These are phyloP conservation scores for Mycosphaerella sp. DNA, from an alignment of 2,329 filamentous ascomycete species.

Conservation along the genomic window DNA sequence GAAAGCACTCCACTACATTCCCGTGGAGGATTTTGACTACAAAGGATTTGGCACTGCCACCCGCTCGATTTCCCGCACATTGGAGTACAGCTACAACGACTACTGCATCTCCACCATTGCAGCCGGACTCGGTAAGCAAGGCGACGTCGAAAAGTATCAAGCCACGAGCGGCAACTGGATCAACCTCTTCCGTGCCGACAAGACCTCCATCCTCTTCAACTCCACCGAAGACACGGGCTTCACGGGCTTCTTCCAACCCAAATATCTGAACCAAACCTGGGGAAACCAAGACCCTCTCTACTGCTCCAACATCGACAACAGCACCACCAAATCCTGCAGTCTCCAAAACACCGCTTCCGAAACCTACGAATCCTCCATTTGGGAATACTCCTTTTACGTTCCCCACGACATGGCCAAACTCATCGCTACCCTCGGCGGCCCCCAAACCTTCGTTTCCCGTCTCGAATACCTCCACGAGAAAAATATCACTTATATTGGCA, in stretches of 20 bases:
- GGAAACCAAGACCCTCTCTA: slow-evolving; percentile 44
- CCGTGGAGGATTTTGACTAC: slow-evolving; percentile 40
- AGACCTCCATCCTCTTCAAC: slow-evolving; percentile 46
- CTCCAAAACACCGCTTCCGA: slow-evolving; percentile 50
- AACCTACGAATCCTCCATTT: slow-evolving; percentile 65
- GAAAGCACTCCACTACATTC: slow-evolving; percentile 57
- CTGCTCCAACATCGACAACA: slow-evolving; percentile 38
- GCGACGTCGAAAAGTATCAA: slow-evolving; percentile 41
- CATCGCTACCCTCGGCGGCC: slow-evolving; percentile 52
- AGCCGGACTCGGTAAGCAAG: slow-evolving; percentile 36
- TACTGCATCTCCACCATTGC: slow-evolving; percentile 41
- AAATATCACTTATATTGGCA: slow-evolving; percentile 52
- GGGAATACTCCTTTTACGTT: slow-evolving; percentile 64
- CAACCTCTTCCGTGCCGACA: slow-evolving; percentile 57
- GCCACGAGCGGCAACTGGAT: slow-evolving; percentile 57
- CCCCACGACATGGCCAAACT: slow-evolving; percentile 52
- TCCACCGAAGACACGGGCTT: slow-evolving; percentile 49
- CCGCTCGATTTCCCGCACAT: slow-evolving; percentile 47
- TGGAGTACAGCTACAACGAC: slow-evolving; percentile 48
- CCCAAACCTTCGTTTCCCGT: slow-evolving; percentile 49
- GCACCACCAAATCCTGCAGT: slow-evolving; percentile 34
- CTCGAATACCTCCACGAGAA: slow-evolving; percentile 57
- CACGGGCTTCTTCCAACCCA: slow-evolving; percentile 60
- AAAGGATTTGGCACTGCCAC: slow-evolving; percentile 44
- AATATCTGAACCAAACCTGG: slow-evolving; percentile 48